Conservation (phyloP, 148 eudicot species). For the Nepenthes gracilis region DNA sequence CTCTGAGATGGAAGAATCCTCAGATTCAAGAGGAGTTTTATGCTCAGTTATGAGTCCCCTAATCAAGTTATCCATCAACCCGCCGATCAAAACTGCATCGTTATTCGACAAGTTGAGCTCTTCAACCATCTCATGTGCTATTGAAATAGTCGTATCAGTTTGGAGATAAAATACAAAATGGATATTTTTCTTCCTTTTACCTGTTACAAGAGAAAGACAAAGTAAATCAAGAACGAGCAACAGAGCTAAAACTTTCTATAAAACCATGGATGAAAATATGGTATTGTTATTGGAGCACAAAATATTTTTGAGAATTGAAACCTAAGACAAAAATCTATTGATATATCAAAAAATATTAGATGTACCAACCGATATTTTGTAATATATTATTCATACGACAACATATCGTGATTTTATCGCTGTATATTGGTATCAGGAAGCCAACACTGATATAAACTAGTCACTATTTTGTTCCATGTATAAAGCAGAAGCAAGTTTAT, state of each 20-base stretch:
- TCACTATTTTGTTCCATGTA: no score
- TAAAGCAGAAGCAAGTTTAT: neutral
- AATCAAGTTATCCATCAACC: conserved; percentile 52
- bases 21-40: conserved; percentile 19
- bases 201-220: conserved; percentile 21
- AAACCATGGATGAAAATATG: no score
- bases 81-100: conserved; percentile 40
- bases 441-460: no score
- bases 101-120: conserved; percentile 40
- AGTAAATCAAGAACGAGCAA: neutral
- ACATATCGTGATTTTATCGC: no score
- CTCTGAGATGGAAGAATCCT: conserved; percentile 4
- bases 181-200: conserved; percentile 25
- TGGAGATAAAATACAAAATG: conserved; percentile 46
- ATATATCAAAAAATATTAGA: no score
- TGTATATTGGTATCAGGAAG: no score
- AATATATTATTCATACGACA: no score
- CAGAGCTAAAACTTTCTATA: no score
- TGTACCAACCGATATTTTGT: no score
- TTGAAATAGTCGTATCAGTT: conserved; percentile 43
- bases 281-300: no score
- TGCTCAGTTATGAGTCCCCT: conserved; percentile 24
- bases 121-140: conserved; percentile 68
- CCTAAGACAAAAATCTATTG: no score
- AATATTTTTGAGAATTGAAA: no score